Base-by-base conservation (phyloP, 169 alveolate species). In the Prorocentrum cordatum region DNA sequence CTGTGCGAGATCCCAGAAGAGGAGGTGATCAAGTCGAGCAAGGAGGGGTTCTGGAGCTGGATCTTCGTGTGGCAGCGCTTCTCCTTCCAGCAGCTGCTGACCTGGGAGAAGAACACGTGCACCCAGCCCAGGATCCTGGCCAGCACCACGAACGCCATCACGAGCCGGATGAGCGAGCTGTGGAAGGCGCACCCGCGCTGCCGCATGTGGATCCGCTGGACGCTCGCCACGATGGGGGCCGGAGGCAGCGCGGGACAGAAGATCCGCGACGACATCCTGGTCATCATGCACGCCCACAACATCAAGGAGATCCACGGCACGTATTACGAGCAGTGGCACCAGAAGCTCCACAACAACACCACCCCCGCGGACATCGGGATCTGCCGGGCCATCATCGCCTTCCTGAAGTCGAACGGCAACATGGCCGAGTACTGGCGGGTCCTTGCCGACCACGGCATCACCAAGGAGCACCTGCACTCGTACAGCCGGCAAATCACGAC, bases 321-420 rank as follows among this genome's bases (percentile, higher is more conserved):
- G 72, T 96, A 94, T 92, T 95, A 95, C 92, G 98, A 96, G 71
- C 96, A 96, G 93, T 96, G 98, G 98, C 98, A 96, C 93, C 96
- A 96, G 92, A 96, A 96, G 91, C 92, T 96, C 58, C 98, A 96
- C 93, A 96, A 96, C 93, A 96, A 96, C 91, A 96, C 98, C 70
- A 95, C 98, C 26, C 97, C 97, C 0, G 98, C 95, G 89, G 98
- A 96, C 93, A 94, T 96, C 70, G 95, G 95, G 64, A 96, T 96
- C 64, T 95, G 97, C 84, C 95, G 95, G 83, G 97, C 96, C 45
- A 91, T 95, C 62, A 93, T 96, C 71, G 96, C 95, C 7, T 96
- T 84, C 88, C 93, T 94, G 58, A 93, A 93, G 79, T 85, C 93
- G 22, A 92, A 93, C 85, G 97, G 96, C 27, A 93, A 95, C 82